A percentile compares a stretch with the other conserved stretches of the same genome.
Conservation (phyloP, 2,329 filamentous ascomycete genomes). For the Scolecobasidium constrictum region DNA sequence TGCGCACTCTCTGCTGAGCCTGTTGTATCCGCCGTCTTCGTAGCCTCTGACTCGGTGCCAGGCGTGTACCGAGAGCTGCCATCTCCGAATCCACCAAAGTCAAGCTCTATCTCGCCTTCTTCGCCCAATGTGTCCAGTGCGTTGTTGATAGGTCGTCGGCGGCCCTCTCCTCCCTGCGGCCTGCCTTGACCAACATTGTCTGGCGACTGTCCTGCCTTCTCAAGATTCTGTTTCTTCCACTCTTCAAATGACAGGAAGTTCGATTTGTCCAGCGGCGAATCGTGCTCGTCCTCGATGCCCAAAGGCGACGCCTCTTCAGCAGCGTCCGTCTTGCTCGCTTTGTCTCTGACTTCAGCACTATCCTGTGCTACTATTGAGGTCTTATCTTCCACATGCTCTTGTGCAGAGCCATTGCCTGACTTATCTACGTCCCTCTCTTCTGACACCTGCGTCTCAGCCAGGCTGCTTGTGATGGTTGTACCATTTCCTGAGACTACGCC, state of each 20-base stretch:
- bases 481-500: background rate
- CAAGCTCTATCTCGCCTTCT: constrained; percentile 73
- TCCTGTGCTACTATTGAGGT: background rate
- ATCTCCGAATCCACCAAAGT: constrained; percentile 53
- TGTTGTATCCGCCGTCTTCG: background rate
- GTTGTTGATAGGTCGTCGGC: constrained; percentile 46
- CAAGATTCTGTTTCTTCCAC: constrained; percentile 91
- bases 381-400: background rate
- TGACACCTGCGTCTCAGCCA: no score
- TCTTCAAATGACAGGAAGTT: constrained; percentile 96
- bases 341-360: no score
- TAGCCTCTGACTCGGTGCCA: background rate
- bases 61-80: constrained; percentile 16
- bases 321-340: no score
- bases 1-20: constrained; percentile 17
- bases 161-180: constrained; percentile 37
- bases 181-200: constrained; percentile 52
- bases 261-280: constrained; percentile 59
- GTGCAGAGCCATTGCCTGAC: no score
- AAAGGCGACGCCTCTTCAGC: constrained; percentile 1
- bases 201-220: constrained; percentile 68
- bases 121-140: constrained; percentile 74
- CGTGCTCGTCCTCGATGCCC: constrained; percentile 42
- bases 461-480: background rate
- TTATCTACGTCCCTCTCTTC: no score